Percentiles rank a stretch among this genome's conserved stretches.
These are phyloP conservation scores for Cylindrotheca fusiformis DNA, from an alignment of 108 stramenopile genomes.

Conservation along the genomic window DNA sequence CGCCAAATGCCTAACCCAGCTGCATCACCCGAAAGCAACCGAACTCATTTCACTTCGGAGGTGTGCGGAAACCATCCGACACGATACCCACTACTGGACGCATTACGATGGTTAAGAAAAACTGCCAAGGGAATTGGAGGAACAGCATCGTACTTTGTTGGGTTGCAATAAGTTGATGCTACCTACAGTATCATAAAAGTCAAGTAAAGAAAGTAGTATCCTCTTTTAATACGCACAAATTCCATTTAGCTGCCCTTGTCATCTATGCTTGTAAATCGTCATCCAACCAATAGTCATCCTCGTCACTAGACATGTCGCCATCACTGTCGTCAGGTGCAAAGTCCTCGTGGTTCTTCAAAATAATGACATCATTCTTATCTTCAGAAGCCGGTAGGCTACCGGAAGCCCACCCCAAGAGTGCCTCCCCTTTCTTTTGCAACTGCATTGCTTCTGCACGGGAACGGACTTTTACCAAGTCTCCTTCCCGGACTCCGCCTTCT, in stretches of 20 bases:
- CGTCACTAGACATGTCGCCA: neutral
- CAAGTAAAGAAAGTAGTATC: too few species aligned
- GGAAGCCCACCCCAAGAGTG: conserved; percentile 45
- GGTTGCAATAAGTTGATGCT: too few species aligned
- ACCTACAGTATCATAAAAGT: too few species aligned
- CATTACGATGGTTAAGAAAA: neutral
- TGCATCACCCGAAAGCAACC: neutral
- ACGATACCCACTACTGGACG: neutral
- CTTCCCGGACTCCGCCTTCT: conserved; percentile 62
- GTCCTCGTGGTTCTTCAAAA: conserved; percentile 47
- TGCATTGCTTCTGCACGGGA: conserved; percentile 67
- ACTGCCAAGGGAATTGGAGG: too few species aligned
- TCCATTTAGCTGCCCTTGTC: too few species aligned
- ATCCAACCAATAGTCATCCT: conserved; percentile 13
- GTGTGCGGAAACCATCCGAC: neutral
- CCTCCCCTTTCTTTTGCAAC: conserved; percentile 27
- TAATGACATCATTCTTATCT: conserved; percentile 67
- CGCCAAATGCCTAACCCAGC: neutral
- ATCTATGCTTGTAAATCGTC: conserved; percentile 14
- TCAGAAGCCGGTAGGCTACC: conserved; percentile 26
- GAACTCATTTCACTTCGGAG: neutral
- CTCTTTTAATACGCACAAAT: too few species aligned
- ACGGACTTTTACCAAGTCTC: conserved; percentile 61
- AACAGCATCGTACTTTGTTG: too few species aligned
- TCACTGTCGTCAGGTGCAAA: conserved; percentile 2